Conservation (phyloP, 2,329 filamentous ascomycete genomes). For the Fusarium sp. region DNA sequence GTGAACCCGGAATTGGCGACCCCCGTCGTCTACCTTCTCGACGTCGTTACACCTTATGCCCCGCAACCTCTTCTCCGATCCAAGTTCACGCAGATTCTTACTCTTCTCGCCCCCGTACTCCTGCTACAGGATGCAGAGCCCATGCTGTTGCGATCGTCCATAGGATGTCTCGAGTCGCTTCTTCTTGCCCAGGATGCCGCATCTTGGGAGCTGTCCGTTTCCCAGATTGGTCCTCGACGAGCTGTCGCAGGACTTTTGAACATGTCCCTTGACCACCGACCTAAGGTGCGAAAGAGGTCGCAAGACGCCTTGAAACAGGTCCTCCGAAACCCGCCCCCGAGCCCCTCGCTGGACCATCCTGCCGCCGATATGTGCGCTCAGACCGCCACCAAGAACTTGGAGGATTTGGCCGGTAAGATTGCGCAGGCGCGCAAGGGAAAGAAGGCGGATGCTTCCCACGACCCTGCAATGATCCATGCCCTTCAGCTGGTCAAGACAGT, state of each 20-base stretch:
- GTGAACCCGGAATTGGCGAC: constrained; percentile 85
- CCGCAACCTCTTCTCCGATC: constrained; percentile 88
- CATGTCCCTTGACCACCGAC: constrained; percentile 85
- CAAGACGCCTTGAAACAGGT: constrained; percentile 89
- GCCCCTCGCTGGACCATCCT: constrained; percentile 91
- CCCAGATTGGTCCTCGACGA: constrained; percentile 84
- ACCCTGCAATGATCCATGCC: constrained; percentile 89
- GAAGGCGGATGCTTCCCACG: constrained; percentile 73
- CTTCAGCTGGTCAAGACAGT: constrained; percentile 93
- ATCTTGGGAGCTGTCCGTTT: constrained; percentile 87
- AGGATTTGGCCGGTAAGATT: constrained; percentile 75
- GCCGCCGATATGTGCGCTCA: constrained; percentile 97
- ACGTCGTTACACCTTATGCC: constrained; percentile 86
- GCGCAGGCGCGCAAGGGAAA: constrained; percentile 69
- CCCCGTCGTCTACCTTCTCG: constrained; percentile 94
- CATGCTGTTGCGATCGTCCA: constrained; percentile 84
- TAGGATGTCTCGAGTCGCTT: constrained; percentile 93
- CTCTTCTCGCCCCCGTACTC: constrained; percentile 84
- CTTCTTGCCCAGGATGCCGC: constrained; percentile 87
- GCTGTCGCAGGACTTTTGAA: constrained; percentile 88
- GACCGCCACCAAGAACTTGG: constrained; percentile 83
- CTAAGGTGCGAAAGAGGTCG: constrained; percentile 93
- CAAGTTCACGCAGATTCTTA: constrained; percentile 94
- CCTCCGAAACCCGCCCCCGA: constrained; percentile 86
- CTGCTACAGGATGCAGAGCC: constrained; percentile 85